These are phyloP conservation scores for Warburgia ugandensis DNA, from an alignment of 164 flowering plant genomes.

Conservation along the genomic window DNA sequence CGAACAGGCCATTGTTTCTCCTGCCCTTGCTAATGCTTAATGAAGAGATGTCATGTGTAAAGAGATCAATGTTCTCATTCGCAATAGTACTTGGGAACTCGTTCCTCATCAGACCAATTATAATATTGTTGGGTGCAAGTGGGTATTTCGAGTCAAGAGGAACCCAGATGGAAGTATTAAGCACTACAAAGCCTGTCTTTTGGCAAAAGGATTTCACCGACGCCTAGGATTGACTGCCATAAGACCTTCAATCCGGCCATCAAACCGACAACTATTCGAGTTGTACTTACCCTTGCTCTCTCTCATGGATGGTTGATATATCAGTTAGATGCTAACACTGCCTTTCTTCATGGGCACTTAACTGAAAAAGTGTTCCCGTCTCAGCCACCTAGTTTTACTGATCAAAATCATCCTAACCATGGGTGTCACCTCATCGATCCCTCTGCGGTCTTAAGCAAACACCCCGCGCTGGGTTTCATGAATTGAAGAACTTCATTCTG, in stretches of 20 bases:
- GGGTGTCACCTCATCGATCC: background rate
- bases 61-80: background rate
- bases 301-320: background rate
- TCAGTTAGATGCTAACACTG: background rate
- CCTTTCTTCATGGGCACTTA: background rate
- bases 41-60: background rate
- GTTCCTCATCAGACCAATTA: background rate
- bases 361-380: background rate
- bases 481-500: background rate
- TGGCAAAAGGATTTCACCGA: background rate
- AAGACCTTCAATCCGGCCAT: slow-evolving; percentile 1
- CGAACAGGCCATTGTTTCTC: background rate
- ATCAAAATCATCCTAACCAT: background rate
- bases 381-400: slow-evolving; percentile 1
- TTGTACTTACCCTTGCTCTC: background rate
- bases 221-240: background rate
- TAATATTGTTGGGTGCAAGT: slow-evolving; percentile 3
- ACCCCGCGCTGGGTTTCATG: background rate
- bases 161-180: background rate
- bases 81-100: background rate
- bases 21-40: background rate
- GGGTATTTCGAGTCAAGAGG: background rate
- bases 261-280: background rate
- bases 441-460: background rate
- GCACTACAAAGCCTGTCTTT: background rate